Evolutionary conservation across 768 basidiomycete genomes (phyloP).

Genomic region (Boletellus ananas): DNA sequence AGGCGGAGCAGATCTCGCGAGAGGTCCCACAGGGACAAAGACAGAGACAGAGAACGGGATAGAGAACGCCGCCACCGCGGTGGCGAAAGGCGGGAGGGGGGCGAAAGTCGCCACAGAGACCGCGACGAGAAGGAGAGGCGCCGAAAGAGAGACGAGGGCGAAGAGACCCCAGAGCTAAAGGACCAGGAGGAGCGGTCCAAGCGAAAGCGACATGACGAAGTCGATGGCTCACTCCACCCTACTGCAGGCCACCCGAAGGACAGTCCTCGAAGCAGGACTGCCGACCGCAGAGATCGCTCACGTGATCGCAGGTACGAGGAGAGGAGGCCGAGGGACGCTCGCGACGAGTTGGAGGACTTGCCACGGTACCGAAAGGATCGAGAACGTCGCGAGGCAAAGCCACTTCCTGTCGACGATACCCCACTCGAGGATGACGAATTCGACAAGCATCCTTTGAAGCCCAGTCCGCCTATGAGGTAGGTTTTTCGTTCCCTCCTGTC

Average conservation of each 20-base stretch:
- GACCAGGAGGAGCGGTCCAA: constrained; percentile 59
- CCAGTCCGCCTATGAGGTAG: constrained; percentile 44
- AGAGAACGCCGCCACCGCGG: constrained; percentile 45
- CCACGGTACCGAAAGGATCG: constrained; percentile 42
- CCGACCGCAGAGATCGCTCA: constrained; percentile 46
- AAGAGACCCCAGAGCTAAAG: constrained; percentile 41
- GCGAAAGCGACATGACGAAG: constrained; percentile 60
- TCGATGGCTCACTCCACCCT: constrained; percentile 42
- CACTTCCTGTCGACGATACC: constrained; percentile 40
- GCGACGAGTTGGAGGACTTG: constrained; percentile 63
- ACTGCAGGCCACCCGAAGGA: constrained; percentile 38
- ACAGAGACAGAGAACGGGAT: constrained; percentile 29
- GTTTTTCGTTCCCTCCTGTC: constrained; percentile 16
- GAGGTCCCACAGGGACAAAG: constrained; percentile 38
- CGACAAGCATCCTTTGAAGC: constrained; percentile 33
- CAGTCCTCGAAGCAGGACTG: constrained; percentile 44
- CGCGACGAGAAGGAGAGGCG: constrained; percentile 52
- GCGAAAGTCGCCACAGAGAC: constrained; percentile 52
- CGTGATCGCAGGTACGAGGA: constrained; percentile 58
- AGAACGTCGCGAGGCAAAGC: constrained; percentile 39
- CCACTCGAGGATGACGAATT: constrained; percentile 33
- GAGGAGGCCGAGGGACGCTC: constrained; percentile 39
- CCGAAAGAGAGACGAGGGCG: constrained; percentile 67
- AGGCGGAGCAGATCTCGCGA: constrained; percentile 48
- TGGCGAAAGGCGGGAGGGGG: constrained; percentile 44